These are phyloP conservation scores for Vitis labrusca DNA, from an alignment of 164 flowering plant species.

Conservation along the genomic window DNA sequence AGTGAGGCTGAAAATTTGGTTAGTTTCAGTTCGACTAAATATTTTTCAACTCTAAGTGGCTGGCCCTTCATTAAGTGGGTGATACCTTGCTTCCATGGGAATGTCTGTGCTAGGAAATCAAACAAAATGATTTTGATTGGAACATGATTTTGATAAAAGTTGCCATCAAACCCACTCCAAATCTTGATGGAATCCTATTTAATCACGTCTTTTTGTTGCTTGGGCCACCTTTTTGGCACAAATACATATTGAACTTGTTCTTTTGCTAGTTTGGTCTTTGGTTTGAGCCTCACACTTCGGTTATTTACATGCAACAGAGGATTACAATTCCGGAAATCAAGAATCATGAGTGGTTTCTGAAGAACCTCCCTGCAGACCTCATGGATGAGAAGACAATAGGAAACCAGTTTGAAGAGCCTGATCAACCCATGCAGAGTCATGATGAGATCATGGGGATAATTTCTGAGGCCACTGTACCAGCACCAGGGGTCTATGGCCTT, in stretches of 20 bases:
- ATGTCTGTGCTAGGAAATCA: too few relatives aligned
- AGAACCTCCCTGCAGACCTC: slow-evolving; percentile 66
- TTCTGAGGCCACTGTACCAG: slow-evolving; percentile 71
- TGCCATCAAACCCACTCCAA: too few relatives aligned
- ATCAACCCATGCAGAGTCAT: slow-evolving; percentile 70
- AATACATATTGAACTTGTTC: neutral
- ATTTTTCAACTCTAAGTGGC: too few relatives aligned
- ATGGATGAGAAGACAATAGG: slow-evolving; percentile 54
- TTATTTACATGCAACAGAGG: slow-evolving; percentile 37
- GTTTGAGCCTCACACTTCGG: too few relatives aligned
- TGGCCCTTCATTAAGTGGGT: too few relatives aligned
- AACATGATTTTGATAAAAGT: too few relatives aligned
- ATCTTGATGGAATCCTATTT: too few relatives aligned
- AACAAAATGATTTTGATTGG: too few relatives aligned
- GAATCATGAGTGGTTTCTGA: slow-evolving; percentile 63
- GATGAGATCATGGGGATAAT: slow-evolving; percentile 71
- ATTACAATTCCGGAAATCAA: slow-evolving; percentile 58
- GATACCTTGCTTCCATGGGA: too few relatives aligned
- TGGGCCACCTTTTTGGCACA: neutral
- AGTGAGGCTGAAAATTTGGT: too few relatives aligned
- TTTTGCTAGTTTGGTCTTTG: neutral
- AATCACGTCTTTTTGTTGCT: too few relatives aligned
- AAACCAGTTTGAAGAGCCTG: slow-evolving; percentile 62
- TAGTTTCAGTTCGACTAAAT: too few relatives aligned
- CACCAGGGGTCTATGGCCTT: slow-evolving; percentile 37